A percentile compares a stretch with the other conserved stretches of the same genome.
phyloP scores from a whole-genome alignment of 352 stramenopile genomes.

The Phytophthora crassamura region DNA sequence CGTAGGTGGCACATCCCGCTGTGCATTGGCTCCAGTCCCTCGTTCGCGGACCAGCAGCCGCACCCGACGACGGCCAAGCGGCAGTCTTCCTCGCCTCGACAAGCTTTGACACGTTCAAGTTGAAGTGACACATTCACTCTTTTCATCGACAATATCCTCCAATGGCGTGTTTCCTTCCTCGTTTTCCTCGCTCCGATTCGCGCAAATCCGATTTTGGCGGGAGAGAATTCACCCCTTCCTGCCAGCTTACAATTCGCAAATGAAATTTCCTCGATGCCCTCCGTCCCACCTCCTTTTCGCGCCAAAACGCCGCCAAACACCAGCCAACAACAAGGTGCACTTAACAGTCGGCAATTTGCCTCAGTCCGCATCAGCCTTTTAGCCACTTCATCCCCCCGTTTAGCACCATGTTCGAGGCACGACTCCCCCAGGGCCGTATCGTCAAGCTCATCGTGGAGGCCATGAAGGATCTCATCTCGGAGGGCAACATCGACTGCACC shows the following conservation, averaged over 20 bases:
- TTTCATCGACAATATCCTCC: constrained; percentile 17
- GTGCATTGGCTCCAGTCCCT: background rate
- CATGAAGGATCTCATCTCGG: constrained; percentile 99
- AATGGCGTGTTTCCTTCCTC: constrained; percentile 13
- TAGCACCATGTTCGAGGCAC: constrained; percentile 98
- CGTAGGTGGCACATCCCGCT: constrained; percentile 7
- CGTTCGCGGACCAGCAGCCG: constrained; percentile 2
- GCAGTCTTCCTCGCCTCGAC: constrained; percentile 7
- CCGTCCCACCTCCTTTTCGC: constrained; percentile 33
- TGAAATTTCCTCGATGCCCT: constrained; percentile 2
- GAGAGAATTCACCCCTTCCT: constrained; percentile 26
- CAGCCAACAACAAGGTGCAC: constrained; percentile 13
- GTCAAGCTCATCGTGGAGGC: constrained; percentile 99
- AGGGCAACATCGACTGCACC: constrained; percentile 98
- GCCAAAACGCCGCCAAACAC: constrained; percentile 31
- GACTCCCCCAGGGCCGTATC: constrained; percentile 95
- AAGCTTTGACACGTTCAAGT: constrained; percentile 38
- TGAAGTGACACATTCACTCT: constrained; percentile 12
- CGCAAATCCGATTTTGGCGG: constrained; percentile 36
- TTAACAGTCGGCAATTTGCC: constrained; percentile 55
- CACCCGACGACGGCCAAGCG: background rate
- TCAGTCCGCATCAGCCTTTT: constrained; percentile 3
- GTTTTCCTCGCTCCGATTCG: constrained; percentile 20
- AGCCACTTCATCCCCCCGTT: background rate
- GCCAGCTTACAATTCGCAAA: constrained; percentile 18